These are phyloP conservation scores for Hyaloscypha finlandica DNA, from an alignment of 495 filamentous ascomycete species.

Conservation along the genomic window DNA sequence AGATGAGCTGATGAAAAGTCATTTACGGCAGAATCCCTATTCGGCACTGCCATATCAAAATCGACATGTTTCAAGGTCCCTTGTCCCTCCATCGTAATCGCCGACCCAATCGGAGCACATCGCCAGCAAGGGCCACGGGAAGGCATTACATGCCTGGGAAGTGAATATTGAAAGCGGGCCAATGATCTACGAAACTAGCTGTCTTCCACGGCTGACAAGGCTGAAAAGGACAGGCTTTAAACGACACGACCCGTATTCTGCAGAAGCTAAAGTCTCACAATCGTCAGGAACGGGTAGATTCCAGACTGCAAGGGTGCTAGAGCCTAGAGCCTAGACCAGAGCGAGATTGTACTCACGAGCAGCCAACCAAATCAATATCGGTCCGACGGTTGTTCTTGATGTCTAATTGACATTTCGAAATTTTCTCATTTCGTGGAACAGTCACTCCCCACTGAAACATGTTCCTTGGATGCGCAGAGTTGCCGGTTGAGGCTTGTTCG, in stretches of 20 bases:
- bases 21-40: neutral
- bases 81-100: neutral
- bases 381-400: neutral
- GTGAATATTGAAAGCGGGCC: neutral
- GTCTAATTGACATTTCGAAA: neutral
- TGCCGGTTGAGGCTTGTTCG: neutral
- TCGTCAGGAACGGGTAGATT: neutral
- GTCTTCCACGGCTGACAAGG: neutral
- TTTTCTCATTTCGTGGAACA: neutral
- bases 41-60: neutral
- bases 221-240: neutral
- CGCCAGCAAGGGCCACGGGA: neutral
- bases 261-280: neutral
- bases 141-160: too few relatives aligned
- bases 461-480: neutral
- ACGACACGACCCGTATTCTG: neutral
- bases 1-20: neutral
- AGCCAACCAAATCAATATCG: neutral
- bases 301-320: neutral
- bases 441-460: neutral
- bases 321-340: neutral
- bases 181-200: neutral
- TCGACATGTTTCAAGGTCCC: neutral
- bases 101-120: neutral
- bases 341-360: neutral